Evolutionary conservation across 768 basidiomycete species (phyloP).

Genomic region (Guyanaporus albipodus): DNA sequence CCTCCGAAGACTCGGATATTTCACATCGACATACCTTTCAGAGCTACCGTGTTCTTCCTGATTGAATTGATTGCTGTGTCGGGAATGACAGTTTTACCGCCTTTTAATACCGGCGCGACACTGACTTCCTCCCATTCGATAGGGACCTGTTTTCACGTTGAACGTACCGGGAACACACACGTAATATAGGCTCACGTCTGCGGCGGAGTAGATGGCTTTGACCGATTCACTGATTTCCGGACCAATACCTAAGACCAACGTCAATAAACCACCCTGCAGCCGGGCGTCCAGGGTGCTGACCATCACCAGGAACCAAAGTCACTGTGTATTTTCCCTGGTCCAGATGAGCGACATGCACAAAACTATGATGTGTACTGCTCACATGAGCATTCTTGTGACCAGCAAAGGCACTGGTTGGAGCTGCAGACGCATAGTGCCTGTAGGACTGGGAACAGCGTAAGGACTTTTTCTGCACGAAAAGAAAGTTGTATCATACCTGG

Average conservation of each 20-base stretch:
- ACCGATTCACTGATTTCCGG: slow-evolving; percentile 97
- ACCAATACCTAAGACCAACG: slow-evolving; percentile 73
- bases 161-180: slow-evolving; percentile 5
- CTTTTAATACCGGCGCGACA: slow-evolving; percentile 89
- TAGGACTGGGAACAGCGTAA: slow-evolving; percentile 38
- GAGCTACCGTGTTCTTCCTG: slow-evolving; percentile 94
- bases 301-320: slow-evolving; percentile 95
- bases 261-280: slow-evolving; percentile 10
- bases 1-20: not conserved
- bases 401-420: slow-evolving; percentile 87
- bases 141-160: slow-evolving; percentile 64
- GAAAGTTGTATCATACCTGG: slow-evolving; percentile 39
- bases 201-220: slow-evolving; percentile 88
- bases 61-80: slow-evolving; percentile 87
- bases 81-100: slow-evolving; percentile 96
- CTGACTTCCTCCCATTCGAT: slow-evolving; percentile 99
- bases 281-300: slow-evolving; percentile 37
- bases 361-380: slow-evolving; percentile 30
- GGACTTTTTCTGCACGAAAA: not conserved
- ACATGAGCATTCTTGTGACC: slow-evolving; percentile 87
- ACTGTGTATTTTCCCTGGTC: slow-evolving; percentile 92
- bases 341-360: slow-evolving; percentile 1
- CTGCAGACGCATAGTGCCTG: slow-evolving; percentile 61
- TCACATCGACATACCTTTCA: slow-evolving; percentile 67
- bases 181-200: slow-evolving; percentile 51